These are phyloP conservation scores for Hanseniaspora opuntiae DNA, from an alignment of 805 yeast species.

Conservation along the genomic window DNA sequence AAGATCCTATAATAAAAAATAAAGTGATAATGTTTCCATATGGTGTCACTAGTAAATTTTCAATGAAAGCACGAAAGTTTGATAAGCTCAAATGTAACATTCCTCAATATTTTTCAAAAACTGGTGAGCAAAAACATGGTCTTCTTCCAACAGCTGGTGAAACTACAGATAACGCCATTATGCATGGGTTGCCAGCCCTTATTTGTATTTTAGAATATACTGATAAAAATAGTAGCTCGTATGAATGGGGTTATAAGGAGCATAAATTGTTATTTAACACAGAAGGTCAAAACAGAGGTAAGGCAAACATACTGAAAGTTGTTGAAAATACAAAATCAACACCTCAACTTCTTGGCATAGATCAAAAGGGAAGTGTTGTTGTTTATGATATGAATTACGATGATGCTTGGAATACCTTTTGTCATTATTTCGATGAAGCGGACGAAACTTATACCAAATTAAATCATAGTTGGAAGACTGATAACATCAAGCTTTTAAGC, in stretches of 20 bases:
- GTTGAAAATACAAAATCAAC: conserved; percentile 13
- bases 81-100: conserved; percentile 17
- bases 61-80: conserved; percentile 21
- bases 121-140: too few relatives aligned
- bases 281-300: conserved; percentile 42
- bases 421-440: conserved; percentile 24
- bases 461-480: neutral
- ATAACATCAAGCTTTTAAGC: neutral
- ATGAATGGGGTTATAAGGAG: conserved; percentile 17
- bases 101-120: neutral
- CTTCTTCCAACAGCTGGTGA: too few relatives aligned
- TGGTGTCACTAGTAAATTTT: conserved; percentile 55
- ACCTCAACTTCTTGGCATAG: conserved; percentile 19
- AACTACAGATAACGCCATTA: too few relatives aligned
- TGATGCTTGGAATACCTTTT: conserved; percentile 35
- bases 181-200: too few relatives aligned
- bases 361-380: conserved; percentile 20
- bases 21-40: conserved; percentile 49
- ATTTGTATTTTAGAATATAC: conserved; percentile 31
- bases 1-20: conserved; percentile 32
- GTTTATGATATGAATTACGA: conserved; percentile 29
- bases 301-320: conserved; percentile 25
- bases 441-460: neutral
- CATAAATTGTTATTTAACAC: conserved; percentile 21
- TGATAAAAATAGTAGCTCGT: conserved; percentile 19